Evolutionary conservation across 2,329 filamentous ascomycete species (phyloP).

Genomic region (Fusarium anthophilum): DNA sequence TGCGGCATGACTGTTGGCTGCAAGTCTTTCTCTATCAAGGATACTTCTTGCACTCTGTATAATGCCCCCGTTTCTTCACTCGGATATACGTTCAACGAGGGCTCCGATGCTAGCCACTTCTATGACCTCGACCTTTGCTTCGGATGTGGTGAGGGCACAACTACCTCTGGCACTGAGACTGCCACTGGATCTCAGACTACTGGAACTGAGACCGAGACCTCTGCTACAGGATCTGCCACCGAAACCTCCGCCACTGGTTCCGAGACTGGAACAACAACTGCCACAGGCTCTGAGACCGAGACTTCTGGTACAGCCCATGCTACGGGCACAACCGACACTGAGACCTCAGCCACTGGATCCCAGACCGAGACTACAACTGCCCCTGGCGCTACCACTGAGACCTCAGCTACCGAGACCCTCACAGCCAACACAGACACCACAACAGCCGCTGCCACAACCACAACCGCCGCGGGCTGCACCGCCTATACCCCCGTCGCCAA

Average conservation of each 20-base stretch:
- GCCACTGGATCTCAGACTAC: neutral
- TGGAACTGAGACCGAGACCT: neutral
- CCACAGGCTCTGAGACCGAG: neutral
- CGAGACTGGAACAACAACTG: neutral
- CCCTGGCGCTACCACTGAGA: neutral
- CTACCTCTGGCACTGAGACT: constrained; percentile 15
- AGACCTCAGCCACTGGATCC: neutral
- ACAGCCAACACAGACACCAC: neutral
- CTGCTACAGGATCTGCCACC: neutral
- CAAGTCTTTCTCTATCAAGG: constrained; percentile 24
- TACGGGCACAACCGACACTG: neutral
- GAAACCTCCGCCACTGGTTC: neutral
- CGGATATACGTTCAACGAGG: neutral
- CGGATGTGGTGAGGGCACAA: constrained; percentile 19
- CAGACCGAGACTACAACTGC: neutral
- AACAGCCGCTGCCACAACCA: neutral
- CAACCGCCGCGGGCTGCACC: neutral
- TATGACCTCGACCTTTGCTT: constrained; percentile 30
- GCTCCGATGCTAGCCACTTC: neutral
- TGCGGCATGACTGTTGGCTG: constrained; percentile 28
- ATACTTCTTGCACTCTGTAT: constrained; percentile 14
- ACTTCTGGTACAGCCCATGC: neutral
- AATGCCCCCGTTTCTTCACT: neutral
- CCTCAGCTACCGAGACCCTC: neutral
- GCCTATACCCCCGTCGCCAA: neutral